A percentile compares a stretch with the other conserved stretches of the same genome.
Evolutionary conservation across 441 rosid genomes (phyloP).

Genomic region (Breynia disticha): DNA sequence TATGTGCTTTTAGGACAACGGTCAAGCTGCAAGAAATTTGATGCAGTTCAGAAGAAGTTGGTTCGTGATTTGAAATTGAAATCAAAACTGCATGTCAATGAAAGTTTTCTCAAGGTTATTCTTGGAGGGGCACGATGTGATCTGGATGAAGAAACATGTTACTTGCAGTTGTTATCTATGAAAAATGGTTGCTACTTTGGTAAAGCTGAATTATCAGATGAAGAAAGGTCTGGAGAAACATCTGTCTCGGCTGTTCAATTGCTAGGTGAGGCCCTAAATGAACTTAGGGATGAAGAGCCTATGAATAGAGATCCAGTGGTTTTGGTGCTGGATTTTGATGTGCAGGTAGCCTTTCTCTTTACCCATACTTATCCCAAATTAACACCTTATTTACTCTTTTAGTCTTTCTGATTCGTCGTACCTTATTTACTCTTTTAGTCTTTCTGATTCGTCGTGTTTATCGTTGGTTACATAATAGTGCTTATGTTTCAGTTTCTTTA

Average conservation of each 20-base stretch:
- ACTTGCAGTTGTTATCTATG: conserved; percentile 34
- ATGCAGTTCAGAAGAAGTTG: conserved; percentile 41
- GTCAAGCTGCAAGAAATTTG: conserved; percentile 35
- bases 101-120: conserved; percentile 48
- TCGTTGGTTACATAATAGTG: no score
- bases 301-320: conserved; percentile 55
- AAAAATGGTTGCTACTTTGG: conserved; percentile 60
- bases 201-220: conserved; percentile 26
- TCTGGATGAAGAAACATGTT: conserved; percentile 33
- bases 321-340: conserved; percentile 66
- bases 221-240: conserved; percentile 25
- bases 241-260: conserved; percentile 49
- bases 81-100: conserved; percentile 61
- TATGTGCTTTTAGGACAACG: conserved; percentile 57
- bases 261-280: conserved; percentile 49
- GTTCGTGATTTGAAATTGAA: conserved; percentile 51
- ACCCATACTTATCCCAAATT: not conserved
- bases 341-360: conserved; percentile 54
- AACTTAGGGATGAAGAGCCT: conserved; percentile 39
- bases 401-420: not conserved
- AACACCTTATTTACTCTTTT: not conserved
- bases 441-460: not conserved
- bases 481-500: no score
- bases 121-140: conserved; percentile 42
- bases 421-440: not conserved